Evolutionary conservation across 2,329 filamentous ascomycete species (phyloP).

Genomic region (Nakataea oryzae): DNA sequence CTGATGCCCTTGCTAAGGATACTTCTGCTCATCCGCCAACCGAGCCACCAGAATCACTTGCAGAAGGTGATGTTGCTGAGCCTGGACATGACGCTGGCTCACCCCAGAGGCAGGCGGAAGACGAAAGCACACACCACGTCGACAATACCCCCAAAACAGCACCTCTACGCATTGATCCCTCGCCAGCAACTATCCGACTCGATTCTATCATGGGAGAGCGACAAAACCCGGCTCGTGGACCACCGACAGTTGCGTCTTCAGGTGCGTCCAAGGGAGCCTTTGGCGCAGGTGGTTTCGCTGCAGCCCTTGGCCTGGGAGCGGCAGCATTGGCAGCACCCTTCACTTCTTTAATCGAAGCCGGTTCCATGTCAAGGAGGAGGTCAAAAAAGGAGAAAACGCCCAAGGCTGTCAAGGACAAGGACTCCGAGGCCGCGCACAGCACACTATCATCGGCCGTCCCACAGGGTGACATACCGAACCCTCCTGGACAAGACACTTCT

Average conservation of each 20-base stretch:
- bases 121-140: too few relatives aligned
- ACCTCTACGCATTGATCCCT: too few relatives aligned
- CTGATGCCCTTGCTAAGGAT: not conserved
- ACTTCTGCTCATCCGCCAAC: too few relatives aligned
- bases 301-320: not conserved
- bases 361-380: conserved; percentile 10
- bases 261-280: not conserved
- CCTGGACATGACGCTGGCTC: too few relatives aligned
- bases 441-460: too few relatives aligned
- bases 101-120: too few relatives aligned
- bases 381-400: conserved; percentile 20
- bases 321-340: not conserved
- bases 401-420: conserved; percentile 9
- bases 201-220: not conserved
- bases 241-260: not conserved
- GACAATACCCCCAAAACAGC: too few relatives aligned
- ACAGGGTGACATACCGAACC: not conserved
- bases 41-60: too few relatives aligned
- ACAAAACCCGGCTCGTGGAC: too few relatives aligned
- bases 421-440: not conserved
- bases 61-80: too few relatives aligned
- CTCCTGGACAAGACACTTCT: not conserved
- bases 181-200: too few relatives aligned
- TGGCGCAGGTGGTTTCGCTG: not conserved
- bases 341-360: not conserved